These are phyloP conservation scores for Gossypium turneri DNA, from an alignment of 345 rosid genomes.

Conservation along the genomic window DNA sequence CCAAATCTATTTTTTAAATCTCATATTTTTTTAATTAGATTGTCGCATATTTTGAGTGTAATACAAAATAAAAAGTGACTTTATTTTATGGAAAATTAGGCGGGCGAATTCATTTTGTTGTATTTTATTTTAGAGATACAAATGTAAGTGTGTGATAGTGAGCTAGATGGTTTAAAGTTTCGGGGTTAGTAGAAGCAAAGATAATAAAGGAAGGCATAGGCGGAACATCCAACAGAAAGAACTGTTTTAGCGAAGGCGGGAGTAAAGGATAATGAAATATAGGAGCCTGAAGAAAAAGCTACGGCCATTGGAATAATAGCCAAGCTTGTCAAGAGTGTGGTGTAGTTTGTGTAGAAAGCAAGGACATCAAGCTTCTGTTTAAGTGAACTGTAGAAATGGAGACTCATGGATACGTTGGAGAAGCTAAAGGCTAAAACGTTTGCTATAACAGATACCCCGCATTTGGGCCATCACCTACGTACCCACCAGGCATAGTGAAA, in stretches of 20 bases:
- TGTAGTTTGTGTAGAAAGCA: neutral
- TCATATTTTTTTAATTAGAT: too few species aligned
- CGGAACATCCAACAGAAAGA: neutral
- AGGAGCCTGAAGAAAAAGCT: slow-evolving; percentile 7
- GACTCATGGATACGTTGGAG: neutral
- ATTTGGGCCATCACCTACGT: neutral
- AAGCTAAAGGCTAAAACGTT: slow-evolving; percentile 1
- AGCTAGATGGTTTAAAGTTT: too few species aligned
- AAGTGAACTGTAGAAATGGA: neutral
- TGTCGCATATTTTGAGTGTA: too few species aligned
- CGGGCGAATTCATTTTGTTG: too few species aligned
- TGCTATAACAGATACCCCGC: neutral
- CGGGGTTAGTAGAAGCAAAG: too few species aligned
- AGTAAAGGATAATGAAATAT: neutral
- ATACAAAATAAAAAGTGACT: too few species aligned
- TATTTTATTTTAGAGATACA: too few species aligned
- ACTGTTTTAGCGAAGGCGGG: neutral
- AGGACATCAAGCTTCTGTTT: neutral
- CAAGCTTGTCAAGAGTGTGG: neutral
- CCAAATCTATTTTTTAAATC: too few species aligned
- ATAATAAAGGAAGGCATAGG: too few species aligned
- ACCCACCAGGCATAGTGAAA: slow-evolving; percentile 4
- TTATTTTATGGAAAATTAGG: too few species aligned
- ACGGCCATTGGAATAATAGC: neutral
- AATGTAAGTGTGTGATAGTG: too few species aligned